These are phyloP conservation scores for Strigomonas culicis DNA, from an alignment of 208 protist species.

Conservation along the genomic window DNA sequence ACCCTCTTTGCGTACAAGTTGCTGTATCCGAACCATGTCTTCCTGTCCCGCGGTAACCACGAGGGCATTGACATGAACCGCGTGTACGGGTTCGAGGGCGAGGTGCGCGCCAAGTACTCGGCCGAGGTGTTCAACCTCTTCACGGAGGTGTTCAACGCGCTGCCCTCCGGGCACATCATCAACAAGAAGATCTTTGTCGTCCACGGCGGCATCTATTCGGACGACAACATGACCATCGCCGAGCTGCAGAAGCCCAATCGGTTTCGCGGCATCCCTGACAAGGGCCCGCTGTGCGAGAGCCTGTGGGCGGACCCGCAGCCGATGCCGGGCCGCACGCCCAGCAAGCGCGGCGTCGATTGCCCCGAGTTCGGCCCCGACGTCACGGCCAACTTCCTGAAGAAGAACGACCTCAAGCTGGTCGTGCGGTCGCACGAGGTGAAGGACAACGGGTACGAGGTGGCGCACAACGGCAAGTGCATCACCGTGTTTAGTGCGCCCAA, in stretches of 20 bases:
- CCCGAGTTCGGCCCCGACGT: slow-evolving; percentile 97
- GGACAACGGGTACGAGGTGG: slow-evolving; percentile 94
- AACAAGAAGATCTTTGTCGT: slow-evolving; percentile 94
- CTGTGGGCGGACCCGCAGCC: slow-evolving; percentile 96
- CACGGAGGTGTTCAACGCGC: slow-evolving; percentile 93
- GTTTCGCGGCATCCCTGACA: slow-evolving; percentile 93
- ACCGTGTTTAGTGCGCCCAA: slow-evolving; percentile 99
- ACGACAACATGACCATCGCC: slow-evolving; percentile 95
- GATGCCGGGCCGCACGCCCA: slow-evolving; percentile 88
- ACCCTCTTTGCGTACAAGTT: slow-evolving; percentile 96
- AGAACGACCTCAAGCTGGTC: slow-evolving; percentile 93
- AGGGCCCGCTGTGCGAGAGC: slow-evolving; percentile 95
- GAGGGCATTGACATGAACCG: slow-evolving; percentile 96
- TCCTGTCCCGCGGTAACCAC: slow-evolving; percentile 96
- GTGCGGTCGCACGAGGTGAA: slow-evolving; percentile 98
- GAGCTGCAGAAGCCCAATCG: slow-evolving; percentile 96
- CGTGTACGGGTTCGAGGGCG: slow-evolving; percentile 98
- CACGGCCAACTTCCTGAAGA: slow-evolving; percentile 92
- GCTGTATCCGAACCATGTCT: slow-evolving; percentile 94
- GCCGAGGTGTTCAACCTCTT: slow-evolving; percentile 93
- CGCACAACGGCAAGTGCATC: slow-evolving; percentile 91
- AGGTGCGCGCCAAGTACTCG: slow-evolving; percentile 95
- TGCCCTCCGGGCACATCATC: slow-evolving; percentile 94
- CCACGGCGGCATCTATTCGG: slow-evolving; percentile 96
- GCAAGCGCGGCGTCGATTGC: slow-evolving; percentile 95